Percentiles rank a stretch among this genome's conserved stretches.
These are phyloP conservation scores for Pyrenochaeta sp. DNA, from an alignment of 2,329 filamentous ascomycete genomes.

Conservation along the genomic window DNA sequence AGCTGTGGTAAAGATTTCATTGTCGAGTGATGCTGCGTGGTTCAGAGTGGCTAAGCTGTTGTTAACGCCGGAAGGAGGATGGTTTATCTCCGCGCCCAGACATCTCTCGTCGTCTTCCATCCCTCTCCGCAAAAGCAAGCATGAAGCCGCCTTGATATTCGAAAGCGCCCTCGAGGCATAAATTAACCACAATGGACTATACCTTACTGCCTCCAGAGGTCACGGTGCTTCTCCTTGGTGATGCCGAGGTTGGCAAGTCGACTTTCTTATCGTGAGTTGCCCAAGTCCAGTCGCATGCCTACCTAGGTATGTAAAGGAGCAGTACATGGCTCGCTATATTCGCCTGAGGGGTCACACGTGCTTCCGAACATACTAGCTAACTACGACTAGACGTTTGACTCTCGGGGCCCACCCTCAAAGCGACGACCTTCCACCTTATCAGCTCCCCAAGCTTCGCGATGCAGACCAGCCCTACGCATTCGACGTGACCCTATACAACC, in stretches of 20 bases:
- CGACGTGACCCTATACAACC: slow-evolving; percentile 64
- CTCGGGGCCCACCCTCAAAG: slow-evolving; percentile 37
- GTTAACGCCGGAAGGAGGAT: slow-evolving; percentile 6
- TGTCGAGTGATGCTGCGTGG: not conserved
- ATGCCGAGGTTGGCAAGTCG: slow-evolving; percentile 67
- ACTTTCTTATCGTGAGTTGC: slow-evolving; percentile 67
- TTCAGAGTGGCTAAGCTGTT: slow-evolving; percentile 7
- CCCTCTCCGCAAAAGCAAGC: slow-evolving; percentile 5
- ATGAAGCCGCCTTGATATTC: slow-evolving; percentile 21
- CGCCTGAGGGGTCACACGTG: too few species aligned
- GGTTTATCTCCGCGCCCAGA: slow-evolving; percentile 9
- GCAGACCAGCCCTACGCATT: slow-evolving; percentile 66
- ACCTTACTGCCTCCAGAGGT: slow-evolving; percentile 25
- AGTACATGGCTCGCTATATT: slow-evolving; percentile 22
- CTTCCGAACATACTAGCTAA: too few species aligned
- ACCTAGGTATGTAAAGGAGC: slow-evolving; percentile 1
- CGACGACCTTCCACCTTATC: slow-evolving; percentile 41
- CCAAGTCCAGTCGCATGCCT: slow-evolving; percentile 4
- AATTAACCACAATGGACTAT: slow-evolving; percentile 25
- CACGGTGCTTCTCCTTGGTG: slow-evolving; percentile 65
- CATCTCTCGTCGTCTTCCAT: slow-evolving; percentile 1
- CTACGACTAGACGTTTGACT: slow-evolving; percentile 34
- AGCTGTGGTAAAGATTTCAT: too few species aligned
- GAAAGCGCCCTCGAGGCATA: slow-evolving; percentile 4
- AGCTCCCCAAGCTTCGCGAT: slow-evolving; percentile 58